Evolutionary conservation across 2,329 filamentous ascomycete species (phyloP), one percentile per base, ranked within the genome.

Genomic region (Coniella lustricola): DNA sequence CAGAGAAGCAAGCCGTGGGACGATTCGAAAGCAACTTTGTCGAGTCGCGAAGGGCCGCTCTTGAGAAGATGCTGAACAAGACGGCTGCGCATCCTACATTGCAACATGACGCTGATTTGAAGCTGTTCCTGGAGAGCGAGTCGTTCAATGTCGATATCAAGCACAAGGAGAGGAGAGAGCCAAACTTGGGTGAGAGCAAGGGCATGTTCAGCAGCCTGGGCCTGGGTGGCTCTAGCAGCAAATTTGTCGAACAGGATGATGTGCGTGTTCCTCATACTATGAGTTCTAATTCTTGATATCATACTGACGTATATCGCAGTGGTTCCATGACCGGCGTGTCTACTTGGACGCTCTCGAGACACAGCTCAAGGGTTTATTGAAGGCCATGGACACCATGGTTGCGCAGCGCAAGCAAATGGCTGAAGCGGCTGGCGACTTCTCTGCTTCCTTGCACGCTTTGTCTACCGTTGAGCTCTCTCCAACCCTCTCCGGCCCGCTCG

Each of bases 51-150:
- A 81, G 93, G 58, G 87, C 90, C 53, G 93, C 93, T 13, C 71
- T 98, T 50, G 93, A 98, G 69, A 88, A 93, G 64, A 98, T 98
- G 93, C 74, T 96, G 47, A 97, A 96, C 77, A 97, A 95, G 74
- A 93, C 83, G 52, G 89, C 91, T 3, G 80, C 82, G 10, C 93
- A 98, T 64, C 85, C 89, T 7, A 87, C 90, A 31, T 73, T 98
- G 56, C 93, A 97, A 63, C 88, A 95, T 60, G 93, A 98, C 62
- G 83, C 80, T 5, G 93, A 98, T 62, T 69, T 98, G 54, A 98
- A 98, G 71, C 82, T 97, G 4, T 98, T 98, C 67, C 73, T 98
- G 13, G 93, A 98, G 68, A 97, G 90, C 62, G 93, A 98, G 60
- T 77, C 90, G 1, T 96, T 98, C 72, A 96, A 90, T 60, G 80